Conservation (phyloP, 2,329 filamentous ascomycete species). For the Trichophaea hybrida region DNA sequence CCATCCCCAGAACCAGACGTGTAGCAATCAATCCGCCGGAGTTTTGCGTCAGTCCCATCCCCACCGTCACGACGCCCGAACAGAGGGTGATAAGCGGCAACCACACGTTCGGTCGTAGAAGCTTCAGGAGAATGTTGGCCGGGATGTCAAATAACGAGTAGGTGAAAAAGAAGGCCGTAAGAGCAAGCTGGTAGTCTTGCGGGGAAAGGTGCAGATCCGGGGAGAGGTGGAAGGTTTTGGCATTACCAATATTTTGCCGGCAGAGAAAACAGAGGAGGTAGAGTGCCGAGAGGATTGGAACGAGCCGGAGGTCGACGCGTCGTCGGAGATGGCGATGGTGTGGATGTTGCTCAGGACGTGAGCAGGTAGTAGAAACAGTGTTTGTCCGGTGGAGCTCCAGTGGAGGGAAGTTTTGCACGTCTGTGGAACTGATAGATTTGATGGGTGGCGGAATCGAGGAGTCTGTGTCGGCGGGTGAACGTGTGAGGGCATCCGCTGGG, state of each 20-base stretch:
- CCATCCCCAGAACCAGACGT: constrained; percentile 35
- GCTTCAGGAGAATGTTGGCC: constrained; percentile 30
- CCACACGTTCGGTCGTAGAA: constrained; percentile 38
- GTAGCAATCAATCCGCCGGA: constrained; percentile 31
- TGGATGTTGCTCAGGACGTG: neutral
- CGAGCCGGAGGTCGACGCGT: constrained; percentile 40
- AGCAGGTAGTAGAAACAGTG: neutral
- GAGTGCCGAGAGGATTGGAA: constrained; percentile 41
- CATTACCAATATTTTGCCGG: constrained; percentile 46
- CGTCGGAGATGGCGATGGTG: constrained; percentile 36
- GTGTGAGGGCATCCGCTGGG: neutral
- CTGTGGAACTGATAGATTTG: neutral
- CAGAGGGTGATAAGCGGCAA: constrained; percentile 36
- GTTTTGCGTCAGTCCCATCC: constrained; percentile 39
- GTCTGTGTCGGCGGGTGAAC: neutral
- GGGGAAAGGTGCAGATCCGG: constrained; percentile 29
- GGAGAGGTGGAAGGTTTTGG: constrained; percentile 41
- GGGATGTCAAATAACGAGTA: constrained; percentile 28
- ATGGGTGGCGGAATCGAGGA: neutral
- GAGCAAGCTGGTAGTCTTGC: constrained; percentile 31
- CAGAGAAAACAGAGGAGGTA: constrained; percentile 46
- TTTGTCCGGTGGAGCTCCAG: neutral
- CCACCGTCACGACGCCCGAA: constrained; percentile 31
- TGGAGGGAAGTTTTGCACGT: neutral
- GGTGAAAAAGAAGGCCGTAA: constrained; percentile 31